Evolutionary conservation across 768 basidiomycete genomes (phyloP).

Genomic region (Trametes punicea): DNA sequence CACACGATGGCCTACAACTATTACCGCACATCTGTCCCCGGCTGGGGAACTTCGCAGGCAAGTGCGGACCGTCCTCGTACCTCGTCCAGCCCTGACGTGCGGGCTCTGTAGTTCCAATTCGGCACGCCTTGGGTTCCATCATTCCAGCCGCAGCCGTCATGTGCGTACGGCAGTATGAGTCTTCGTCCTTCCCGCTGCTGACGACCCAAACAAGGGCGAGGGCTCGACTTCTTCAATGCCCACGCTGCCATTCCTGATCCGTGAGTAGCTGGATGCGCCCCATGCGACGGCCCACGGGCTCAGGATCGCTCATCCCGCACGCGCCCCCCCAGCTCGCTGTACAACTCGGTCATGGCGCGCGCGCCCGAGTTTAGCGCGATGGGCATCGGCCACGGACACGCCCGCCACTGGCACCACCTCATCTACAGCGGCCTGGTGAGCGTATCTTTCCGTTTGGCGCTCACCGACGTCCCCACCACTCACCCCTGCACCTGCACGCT

Average conservation of each 20-base stretch:
- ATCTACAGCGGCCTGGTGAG: conserved; percentile 60
- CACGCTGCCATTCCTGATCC: conserved; percentile 54
- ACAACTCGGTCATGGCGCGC: conserved; percentile 35
- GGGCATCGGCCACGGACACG: conserved; percentile 60
- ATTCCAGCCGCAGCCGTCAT: conserved; percentile 48
- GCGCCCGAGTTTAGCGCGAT: conserved; percentile 23
- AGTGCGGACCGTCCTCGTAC: background rate
- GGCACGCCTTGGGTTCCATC: conserved; percentile 31
- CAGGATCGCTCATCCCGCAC: too few species aligned
- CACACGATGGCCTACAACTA: conserved; percentile 21
- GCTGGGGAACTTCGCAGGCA: conserved; percentile 48
- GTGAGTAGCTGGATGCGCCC: conserved; percentile 35
- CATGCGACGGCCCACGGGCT: background rate
- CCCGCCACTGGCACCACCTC: conserved; percentile 58
- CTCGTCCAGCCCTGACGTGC: background rate
- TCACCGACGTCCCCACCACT: background rate
- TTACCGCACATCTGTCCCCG: conserved; percentile 31
- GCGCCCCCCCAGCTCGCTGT: conserved; percentile 32
- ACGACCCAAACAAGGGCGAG: conserved; percentile 45
- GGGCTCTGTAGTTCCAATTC: conserved; percentile 31
- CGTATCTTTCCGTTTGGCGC: background rate
- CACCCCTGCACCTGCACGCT: too few species aligned
- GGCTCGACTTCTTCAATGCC: conserved; percentile 61
- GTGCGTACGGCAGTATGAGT: conserved; percentile 36
- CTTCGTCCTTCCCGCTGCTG: conserved; percentile 17